These are phyloP conservation scores for Hypomontagnella submonticulosa DNA, from an alignment of 495 filamentous ascomycete genomes.

Conservation along the genomic window DNA sequence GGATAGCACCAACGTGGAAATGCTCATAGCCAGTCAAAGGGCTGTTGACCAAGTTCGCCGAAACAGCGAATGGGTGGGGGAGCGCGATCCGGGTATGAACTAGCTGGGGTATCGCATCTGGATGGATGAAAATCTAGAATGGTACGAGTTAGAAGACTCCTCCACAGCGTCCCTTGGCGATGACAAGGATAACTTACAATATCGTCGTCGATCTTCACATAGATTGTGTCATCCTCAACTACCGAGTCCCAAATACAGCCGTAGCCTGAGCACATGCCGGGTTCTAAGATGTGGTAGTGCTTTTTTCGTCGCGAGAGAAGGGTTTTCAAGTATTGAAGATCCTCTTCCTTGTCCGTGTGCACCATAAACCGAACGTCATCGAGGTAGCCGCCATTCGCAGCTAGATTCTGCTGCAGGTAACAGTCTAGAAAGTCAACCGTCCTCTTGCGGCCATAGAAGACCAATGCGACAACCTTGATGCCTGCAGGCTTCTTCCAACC, in stretches of 20 bases:
- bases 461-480: constrained; percentile 60
- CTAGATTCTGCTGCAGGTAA: constrained; percentile 66
- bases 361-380: constrained; percentile 65
- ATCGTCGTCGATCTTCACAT: constrained; percentile 68
- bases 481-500: constrained; percentile 55
- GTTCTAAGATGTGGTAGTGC: constrained; percentile 42
- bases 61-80: constrained; percentile 59
- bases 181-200: constrained; percentile 45
- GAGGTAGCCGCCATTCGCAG: constrained; percentile 62
- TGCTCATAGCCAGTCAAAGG: constrained; percentile 59
- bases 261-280: constrained; percentile 46
- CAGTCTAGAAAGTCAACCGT: constrained; percentile 63
- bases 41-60: constrained; percentile 65
- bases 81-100: constrained; percentile 63
- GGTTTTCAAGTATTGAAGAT: constrained; percentile 59
- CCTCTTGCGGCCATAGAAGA: constrained; percentile 61
- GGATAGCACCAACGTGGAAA: constrained; percentile 56
- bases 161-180: background rate
- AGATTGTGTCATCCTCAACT: constrained; percentile 56
- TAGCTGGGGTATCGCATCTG: constrained; percentile 63
- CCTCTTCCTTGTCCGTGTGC: constrained; percentile 58
- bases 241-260: constrained; percentile 49
- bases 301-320: constrained; percentile 41
- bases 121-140: constrained; percentile 59
- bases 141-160: constrained; percentile 16